Percentiles rank a stretch among this genome's conserved stretches.
These are phyloP conservation scores for Luvunga scandens DNA, from an alignment of 345 rosid genomes.

Conservation along the genomic window DNA sequence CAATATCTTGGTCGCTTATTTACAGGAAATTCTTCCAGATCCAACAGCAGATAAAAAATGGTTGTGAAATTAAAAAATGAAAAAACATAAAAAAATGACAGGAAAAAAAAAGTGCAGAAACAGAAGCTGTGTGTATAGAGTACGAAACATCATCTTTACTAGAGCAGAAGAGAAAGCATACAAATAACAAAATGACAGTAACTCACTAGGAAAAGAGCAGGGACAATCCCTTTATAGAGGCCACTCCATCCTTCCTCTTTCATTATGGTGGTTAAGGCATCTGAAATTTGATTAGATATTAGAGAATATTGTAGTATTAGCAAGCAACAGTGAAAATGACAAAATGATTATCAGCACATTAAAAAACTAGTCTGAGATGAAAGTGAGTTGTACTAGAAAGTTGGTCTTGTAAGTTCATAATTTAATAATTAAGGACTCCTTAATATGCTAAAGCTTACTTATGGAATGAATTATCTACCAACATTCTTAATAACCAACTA, in stretches of 20 bases:
- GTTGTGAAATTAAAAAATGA: background rate
- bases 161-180: background rate
- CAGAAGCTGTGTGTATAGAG: background rate
- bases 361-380: background rate
- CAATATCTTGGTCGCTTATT: background rate
- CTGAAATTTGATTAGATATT: constrained; percentile 35
- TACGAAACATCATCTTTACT: background rate
- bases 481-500: background rate
- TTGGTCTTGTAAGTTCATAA: background rate
- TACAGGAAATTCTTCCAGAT: background rate
- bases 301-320: background rate
- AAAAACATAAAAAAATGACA: background rate
- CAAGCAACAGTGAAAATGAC: constrained; percentile 13
- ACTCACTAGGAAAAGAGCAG: constrained; percentile 78
- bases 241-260: constrained; percentile 92
- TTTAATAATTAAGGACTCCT: background rate
- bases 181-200: constrained; percentile 7
- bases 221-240: constrained; percentile 80
- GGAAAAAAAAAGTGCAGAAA: background rate
- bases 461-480: background rate
- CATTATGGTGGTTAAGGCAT: constrained; percentile 82
- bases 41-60: background rate
- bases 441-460: background rate
- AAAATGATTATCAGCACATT: background rate
- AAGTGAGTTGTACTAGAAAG: background rate